A percentile compares a stretch with the other conserved stretches of the same genome.
Evolutionary conservation across 2,329 filamentous ascomycete species (phyloP).

Genomic region (Hypoxylon sp.): DNA sequence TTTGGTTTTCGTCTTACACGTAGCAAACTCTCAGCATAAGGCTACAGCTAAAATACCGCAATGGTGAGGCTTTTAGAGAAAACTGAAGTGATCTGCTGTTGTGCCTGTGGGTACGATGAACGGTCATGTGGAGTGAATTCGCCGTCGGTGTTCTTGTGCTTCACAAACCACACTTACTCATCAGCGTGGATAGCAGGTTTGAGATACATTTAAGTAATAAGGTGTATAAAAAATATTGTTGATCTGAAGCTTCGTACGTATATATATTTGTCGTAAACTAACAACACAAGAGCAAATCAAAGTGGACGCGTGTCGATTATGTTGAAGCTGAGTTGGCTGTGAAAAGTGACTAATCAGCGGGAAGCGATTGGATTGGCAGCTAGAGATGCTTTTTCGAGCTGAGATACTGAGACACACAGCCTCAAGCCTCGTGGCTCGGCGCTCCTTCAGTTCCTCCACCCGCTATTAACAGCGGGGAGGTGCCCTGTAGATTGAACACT

Average conservation of each 20-base stretch:
- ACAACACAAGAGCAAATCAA: background rate
- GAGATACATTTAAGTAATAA: background rate
- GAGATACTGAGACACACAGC: slow-evolving; percentile 38
- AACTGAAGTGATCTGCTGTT: slow-evolving; percentile 14
- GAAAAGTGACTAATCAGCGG: slow-evolving; percentile 21
- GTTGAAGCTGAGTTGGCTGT: slow-evolving; percentile 25
- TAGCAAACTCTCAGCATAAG: slow-evolving; percentile 27
- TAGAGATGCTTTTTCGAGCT: slow-evolving; percentile 10
- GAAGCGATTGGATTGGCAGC: slow-evolving; percentile 21
- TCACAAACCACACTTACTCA: slow-evolving; percentile 13
- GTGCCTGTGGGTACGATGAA: slow-evolving; percentile 16
- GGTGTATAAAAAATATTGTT: background rate
- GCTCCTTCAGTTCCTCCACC: slow-evolving; percentile 30
- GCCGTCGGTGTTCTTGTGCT: slow-evolving; percentile 1
- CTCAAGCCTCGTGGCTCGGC: slow-evolving; percentile 33
- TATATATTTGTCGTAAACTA: background rate
- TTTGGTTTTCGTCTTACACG: slow-evolving; percentile 15
- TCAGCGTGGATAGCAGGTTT: background rate
- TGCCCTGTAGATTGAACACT: slow-evolving; percentile 11
- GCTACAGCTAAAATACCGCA: slow-evolving; percentile 7
- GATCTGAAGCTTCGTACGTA: background rate
- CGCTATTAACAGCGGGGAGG: slow-evolving; percentile 26
- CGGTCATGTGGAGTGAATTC: slow-evolving; percentile 31
- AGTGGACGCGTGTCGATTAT: slow-evolving; percentile 37
- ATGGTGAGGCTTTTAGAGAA: slow-evolving; percentile 3